phyloP scores from a whole-genome alignment of 2,329 filamentous ascomycete species.

The Neofusicoccum cordaticola region DNA sequence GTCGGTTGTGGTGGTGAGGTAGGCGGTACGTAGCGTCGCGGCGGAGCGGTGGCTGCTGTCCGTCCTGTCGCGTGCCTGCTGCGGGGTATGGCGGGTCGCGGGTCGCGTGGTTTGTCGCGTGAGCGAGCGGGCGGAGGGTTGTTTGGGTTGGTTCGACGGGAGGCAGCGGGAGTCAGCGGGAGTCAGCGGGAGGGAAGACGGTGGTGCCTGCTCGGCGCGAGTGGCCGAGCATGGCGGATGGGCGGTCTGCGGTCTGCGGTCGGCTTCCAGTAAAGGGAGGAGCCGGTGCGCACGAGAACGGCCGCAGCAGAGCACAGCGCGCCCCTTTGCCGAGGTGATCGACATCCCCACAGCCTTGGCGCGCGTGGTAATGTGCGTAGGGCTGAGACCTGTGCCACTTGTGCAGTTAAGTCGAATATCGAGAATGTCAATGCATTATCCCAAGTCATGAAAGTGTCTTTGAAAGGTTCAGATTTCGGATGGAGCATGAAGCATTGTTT shows the following conservation, averaged over 20 bases:
- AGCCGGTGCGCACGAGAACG: constrained; percentile 7
- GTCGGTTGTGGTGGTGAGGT: not conserved
- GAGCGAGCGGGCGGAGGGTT: too few species aligned
- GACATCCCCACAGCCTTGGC: not conserved
- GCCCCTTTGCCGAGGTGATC: constrained; percentile 10
- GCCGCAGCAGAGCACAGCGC: not conserved
- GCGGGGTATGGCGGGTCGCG: not conserved
- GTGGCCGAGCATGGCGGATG: not conserved
- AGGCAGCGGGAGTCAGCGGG: not conserved
- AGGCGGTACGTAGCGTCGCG: not conserved
- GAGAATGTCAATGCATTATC: too few species aligned
- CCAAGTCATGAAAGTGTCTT: too few species aligned
- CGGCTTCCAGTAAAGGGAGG: not conserved
- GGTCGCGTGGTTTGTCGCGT: not conserved
- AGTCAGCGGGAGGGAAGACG: not conserved
- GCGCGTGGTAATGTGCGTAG: not conserved
- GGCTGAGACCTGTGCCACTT: not conserved
- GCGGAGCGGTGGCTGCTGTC: not conserved
- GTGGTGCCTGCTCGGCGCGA: not conserved
- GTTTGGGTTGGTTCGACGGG: not conserved
- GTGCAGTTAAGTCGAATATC: too few species aligned
- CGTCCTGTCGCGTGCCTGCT: not conserved
- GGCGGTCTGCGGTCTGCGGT: not conserved
- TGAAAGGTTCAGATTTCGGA: too few species aligned
- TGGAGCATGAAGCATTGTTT: too few species aligned